Percentiles rank a stretch among this genome's conserved stretches.
phyloP scores from a whole-genome alignment of 2,329 filamentous ascomycete genomes.

The Colletotrichum caudatum region DNA sequence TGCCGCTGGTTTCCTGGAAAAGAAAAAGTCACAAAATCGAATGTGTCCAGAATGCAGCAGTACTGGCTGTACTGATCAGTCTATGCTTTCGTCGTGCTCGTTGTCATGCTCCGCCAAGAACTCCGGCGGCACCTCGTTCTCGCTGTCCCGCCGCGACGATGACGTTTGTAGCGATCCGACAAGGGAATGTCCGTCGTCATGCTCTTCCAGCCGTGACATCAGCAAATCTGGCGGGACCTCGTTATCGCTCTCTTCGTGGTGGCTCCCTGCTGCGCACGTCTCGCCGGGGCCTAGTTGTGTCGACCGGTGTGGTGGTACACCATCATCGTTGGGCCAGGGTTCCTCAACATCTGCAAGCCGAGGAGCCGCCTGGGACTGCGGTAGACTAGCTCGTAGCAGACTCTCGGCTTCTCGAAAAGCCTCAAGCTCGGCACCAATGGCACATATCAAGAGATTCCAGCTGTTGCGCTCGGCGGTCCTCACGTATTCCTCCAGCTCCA shows the following conservation, averaged over 20 bases:
- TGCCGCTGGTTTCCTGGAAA: neutral
- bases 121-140: constrained; percentile 64
- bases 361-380: constrained; percentile 11
- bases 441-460: constrained; percentile 82
- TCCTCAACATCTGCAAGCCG: constrained; percentile 44
- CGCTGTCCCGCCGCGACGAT: constrained; percentile 51
- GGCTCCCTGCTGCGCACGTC: constrained; percentile 6
- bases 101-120: constrained; percentile 61
- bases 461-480: constrained; percentile 68
- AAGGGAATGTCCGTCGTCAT: constrained; percentile 44
- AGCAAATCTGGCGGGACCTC: constrained; percentile 58
- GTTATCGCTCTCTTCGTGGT: constrained; percentile 53
- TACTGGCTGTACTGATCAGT: constrained; percentile 10
- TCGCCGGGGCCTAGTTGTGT: neutral
- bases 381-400: constrained; percentile 61
- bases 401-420: constrained; percentile 72
- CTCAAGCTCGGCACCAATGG: constrained; percentile 79
- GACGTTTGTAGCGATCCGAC: constrained; percentile 24
- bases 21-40: neutral
- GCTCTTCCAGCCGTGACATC: constrained; percentile 49
- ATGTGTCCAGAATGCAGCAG: neutral
- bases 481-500: constrained; percentile 66
- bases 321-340: constrained; percentile 38
- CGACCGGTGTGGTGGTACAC: constrained; percentile 4
- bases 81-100: constrained; percentile 22